A percentile compares a stretch with the other conserved stretches of the same genome.
Evolutionary conservation across 2,329 filamentous ascomycete species (phyloP).

Genomic region (Ampelomyces quisqualis): DNA sequence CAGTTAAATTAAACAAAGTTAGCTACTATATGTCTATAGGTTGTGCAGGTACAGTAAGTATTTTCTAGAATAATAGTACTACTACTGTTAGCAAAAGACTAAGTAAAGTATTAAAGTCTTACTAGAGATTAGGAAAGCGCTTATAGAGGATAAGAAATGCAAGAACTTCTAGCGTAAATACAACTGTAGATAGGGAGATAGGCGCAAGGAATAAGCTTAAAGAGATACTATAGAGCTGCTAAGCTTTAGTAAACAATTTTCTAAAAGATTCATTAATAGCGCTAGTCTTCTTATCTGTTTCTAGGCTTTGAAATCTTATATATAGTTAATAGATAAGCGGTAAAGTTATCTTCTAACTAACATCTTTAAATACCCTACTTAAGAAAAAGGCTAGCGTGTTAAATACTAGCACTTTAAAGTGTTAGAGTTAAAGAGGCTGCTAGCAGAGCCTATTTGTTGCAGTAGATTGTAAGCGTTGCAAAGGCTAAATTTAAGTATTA

Average conservation of each 20-base stretch:
- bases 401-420: background rate
- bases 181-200: conserved; percentile 3
- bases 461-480: too few species aligned
- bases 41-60: background rate
- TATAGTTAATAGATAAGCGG: background rate
- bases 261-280: conserved; percentile 8
- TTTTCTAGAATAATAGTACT: conserved; percentile 1
- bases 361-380: background rate
- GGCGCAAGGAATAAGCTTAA: conserved; percentile 9
- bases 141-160: conserved; percentile 6
- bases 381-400: background rate
- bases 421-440: too few species aligned
- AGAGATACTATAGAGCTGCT: conserved; percentile 5
- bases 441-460: too few species aligned
- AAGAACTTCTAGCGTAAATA: conserved; percentile 11
- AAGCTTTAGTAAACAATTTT: conserved; percentile 11
- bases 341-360: too few species aligned
- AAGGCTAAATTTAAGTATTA: too few species aligned
- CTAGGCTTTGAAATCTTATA: background rate
- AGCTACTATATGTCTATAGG: background rate
- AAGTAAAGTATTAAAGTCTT: conserved; percentile 1
- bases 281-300: background rate
- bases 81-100: background rate
- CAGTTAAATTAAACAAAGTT: conserved; percentile 13
- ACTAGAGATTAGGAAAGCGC: conserved; percentile 10